Evolutionary conservation across 768 basidiomycete genomes (phyloP).

Genomic region (Serpula lacrymans): DNA sequence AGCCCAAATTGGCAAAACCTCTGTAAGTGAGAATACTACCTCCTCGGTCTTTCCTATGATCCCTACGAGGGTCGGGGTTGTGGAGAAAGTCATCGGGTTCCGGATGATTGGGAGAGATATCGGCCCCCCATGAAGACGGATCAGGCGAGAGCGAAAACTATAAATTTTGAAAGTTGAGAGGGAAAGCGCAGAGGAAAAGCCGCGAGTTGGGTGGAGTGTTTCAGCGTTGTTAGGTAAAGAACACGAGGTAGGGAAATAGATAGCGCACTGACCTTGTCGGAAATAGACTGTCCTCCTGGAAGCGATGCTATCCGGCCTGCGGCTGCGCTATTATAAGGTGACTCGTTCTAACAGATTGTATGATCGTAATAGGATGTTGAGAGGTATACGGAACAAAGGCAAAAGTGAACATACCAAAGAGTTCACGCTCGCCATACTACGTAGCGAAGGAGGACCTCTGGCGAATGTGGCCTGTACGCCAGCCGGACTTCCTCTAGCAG

Average conservation of each 20-base stretch:
- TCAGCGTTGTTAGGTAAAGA: neutral
- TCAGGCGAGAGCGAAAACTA: conserved; percentile 76
- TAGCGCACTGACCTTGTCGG: conserved; percentile 48
- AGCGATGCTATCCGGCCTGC: conserved; percentile 26
- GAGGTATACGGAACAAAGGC: conserved; percentile 1
- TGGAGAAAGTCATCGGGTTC: conserved; percentile 74
- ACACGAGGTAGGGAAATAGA: neutral
- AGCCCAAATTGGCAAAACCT: conserved; percentile 72
- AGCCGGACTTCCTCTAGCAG: conserved; percentile 24
- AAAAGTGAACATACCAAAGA: conserved; percentile 38
- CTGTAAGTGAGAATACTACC: conserved; percentile 64
- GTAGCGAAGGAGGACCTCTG: conserved; percentile 34
- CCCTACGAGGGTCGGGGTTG: conserved; percentile 66
- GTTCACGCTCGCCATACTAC: conserved; percentile 34
- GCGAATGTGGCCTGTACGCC: conserved; percentile 43
- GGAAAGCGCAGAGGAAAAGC: neutral
- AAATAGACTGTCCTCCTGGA: conserved; percentile 41
- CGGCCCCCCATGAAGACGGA: conserved; percentile 69
- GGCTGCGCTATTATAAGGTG: conserved; percentile 35
- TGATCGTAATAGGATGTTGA: neutral
- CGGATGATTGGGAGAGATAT: conserved; percentile 50
- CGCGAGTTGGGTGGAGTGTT: neutral
- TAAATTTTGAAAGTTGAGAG: neutral
- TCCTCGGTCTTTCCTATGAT: conserved; percentile 49
- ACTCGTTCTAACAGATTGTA: conserved; percentile 31